Evolutionary conservation across 345 rosid species (phyloP), one percentile per base, ranked within the genome.

Genomic region (Arabidopsis suecica): DNA sequence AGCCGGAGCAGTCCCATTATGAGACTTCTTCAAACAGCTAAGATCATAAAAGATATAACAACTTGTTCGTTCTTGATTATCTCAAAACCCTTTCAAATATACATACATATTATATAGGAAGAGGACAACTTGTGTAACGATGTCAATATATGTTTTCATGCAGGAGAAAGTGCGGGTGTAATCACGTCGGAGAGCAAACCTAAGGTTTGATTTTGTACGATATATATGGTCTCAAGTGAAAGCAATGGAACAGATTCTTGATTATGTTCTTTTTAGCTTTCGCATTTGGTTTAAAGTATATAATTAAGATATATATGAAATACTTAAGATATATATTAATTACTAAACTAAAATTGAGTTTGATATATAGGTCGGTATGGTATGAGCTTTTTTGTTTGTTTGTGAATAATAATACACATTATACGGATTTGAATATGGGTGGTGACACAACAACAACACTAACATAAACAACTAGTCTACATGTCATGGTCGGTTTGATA

Each of bases 1-100:
- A 74, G 71, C 87, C 86, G 22, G 71, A 78, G 25, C 77, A 61
- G 8, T 74, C 69, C 51, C 61, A 30, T 68, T 78, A 68, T 32
- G 49, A 61, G 38, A 65, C 65, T 28, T 3, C 62, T 13, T 32
- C 63, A 60, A 68, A 65, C 65, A 73, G 65, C 71, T 64, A 64
- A 73, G 44, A 72, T 61, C 33, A 40, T 40, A 32, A 12, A 62
- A 63, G 25, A 30, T 53, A 62, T 10, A 42, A 37, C 22, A 50
- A 47, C n/a, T 34, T 44, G 78, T 65, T 58, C 49, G 71, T 65
- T 65, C 65, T 47, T 65, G 32, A 23, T 11, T 30, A 55, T 45
- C 78, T 65, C 41, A 23, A 44, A 73, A 14, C 18, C 40, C 25
- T 56, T 47, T 66, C 11, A 16, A n/a, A 48, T 13, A 54, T 9